Conservation (phyloP, 2,329 filamentous ascomycete species). For the Pseudogymnoascus sp. region DNA sequence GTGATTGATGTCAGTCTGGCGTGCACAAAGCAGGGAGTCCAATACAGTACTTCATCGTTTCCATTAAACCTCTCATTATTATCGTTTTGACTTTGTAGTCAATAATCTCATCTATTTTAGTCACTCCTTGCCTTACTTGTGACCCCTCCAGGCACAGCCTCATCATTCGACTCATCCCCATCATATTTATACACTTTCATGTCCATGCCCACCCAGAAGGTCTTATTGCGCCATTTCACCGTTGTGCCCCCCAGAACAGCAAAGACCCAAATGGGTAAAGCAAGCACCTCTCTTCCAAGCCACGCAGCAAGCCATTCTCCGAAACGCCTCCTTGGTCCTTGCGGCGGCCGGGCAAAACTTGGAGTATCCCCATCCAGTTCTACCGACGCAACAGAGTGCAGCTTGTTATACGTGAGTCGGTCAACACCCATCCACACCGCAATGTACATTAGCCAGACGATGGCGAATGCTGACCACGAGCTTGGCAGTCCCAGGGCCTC, state of each 20-base stretch:
- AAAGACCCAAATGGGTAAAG: conserved; percentile 82
- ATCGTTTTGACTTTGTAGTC: background rate
- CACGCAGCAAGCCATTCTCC: conserved; percentile 70
- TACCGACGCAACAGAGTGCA: conserved; percentile 66
- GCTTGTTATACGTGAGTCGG: conserved; percentile 59
- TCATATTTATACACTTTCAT: conserved; percentile 63
- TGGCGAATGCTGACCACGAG: conserved; percentile 58
- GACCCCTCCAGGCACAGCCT: background rate
- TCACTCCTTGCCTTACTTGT: background rate
- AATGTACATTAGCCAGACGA: conserved; percentile 59
- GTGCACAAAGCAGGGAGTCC: background rate
- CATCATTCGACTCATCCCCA: conserved; percentile 13
- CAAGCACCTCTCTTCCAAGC: conserved; percentile 73
- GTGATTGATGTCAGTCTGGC: background rate
- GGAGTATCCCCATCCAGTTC: conserved; percentile 67
- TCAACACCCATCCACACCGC: conserved; percentile 66
- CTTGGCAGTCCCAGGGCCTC: conserved; percentile 42
- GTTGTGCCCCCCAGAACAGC: conserved; percentile 83
- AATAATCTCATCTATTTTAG: conserved; percentile 2
- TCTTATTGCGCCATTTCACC: conserved; percentile 77
- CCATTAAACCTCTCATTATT: background rate
- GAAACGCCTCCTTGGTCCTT: conserved; percentile 46
- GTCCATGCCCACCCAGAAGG: conserved; percentile 73
- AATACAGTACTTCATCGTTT: background rate
- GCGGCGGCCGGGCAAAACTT: conserved; percentile 60